Conservation (phyloP, 2,329 filamentous ascomycete species). For the Waltergamsia citrina region DNA sequence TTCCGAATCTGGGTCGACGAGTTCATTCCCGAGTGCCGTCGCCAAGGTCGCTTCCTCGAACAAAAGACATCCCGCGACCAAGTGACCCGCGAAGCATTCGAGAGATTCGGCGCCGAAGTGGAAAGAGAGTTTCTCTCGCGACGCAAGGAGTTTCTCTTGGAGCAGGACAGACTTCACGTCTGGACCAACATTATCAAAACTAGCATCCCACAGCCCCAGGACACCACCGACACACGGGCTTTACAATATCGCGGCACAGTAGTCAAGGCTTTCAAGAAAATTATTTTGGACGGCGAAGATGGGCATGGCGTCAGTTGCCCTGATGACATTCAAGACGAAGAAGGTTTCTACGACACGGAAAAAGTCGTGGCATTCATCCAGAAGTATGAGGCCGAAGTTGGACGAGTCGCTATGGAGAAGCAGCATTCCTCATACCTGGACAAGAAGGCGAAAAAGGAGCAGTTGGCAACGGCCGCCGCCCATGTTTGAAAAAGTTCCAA, state of each 20-base stretch:
- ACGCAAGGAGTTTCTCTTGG: slow-evolving; percentile 28
- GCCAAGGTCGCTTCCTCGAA: slow-evolving; percentile 22
- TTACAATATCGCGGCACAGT: neutral
- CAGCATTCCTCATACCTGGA: neutral
- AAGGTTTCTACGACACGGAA: slow-evolving; percentile 43
- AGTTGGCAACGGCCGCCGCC: too few relatives aligned
- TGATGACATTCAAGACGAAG: slow-evolving; percentile 58
- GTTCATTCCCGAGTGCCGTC: slow-evolving; percentile 46
- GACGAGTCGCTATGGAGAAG: neutral
- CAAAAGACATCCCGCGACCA: slow-evolving; percentile 25
- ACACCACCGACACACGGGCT: neutral
- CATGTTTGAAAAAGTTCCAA: slow-evolving; percentile 60
- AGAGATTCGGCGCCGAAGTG: slow-evolving; percentile 30
- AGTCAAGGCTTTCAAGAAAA: slow-evolving; percentile 1
- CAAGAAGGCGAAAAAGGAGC: neutral
- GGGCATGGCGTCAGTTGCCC: neutral
- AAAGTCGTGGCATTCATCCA: neutral
- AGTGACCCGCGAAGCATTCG: slow-evolving; percentile 44
- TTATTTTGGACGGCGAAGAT: neutral
- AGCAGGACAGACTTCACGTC: slow-evolving; percentile 30
- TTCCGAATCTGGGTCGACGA: slow-evolving; percentile 54
- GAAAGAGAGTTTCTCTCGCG: slow-evolving; percentile 37
- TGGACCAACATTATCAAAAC: slow-evolving; percentile 35
- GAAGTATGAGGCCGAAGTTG: neutral
- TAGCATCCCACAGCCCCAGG: slow-evolving; percentile 16